Evolutionary conservation across 345 rosid genomes (phyloP), one percentile per base, ranked within the genome.

Genomic region (Physaria fendleri): DNA sequence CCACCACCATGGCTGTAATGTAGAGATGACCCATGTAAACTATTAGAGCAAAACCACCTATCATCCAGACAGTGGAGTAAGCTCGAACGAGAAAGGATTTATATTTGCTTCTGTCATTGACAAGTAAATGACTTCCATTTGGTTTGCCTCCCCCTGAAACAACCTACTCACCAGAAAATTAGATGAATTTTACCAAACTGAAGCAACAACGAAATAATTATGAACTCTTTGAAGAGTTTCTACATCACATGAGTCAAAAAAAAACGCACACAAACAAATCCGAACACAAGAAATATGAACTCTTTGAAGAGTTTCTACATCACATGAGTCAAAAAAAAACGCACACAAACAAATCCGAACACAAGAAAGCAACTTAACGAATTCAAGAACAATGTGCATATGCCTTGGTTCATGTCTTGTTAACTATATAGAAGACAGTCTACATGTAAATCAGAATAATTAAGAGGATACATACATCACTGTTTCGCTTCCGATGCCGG

Each of bases 1-100:
- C 89, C 29, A 87, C 87, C 34, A 87, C 81, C 92, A 87, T 85
- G 50, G 95, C 95, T n/a, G 87, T 73, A 46, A 87, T 87, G 66
- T 75, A 87, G 58, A 85, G 92, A 77, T 87, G 95, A 15, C 95
- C 95, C 72, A 85, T 28, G 79, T 85, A 87, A 43, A 87, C 87
- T 35, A 87, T 65, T 0, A 85, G 62, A 6, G 74, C 75, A 42
- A 87, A 87, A 42, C 84, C 82, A 34, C 77, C 89, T 27, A 85
- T 85, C 95, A 87, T 87, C 92, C 95, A 87, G 56, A 87, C 6
- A 8, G 92, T 76, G 34, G 95, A 85, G 68, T 78, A 58, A 0
- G 92, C 73, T 37, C 92, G 78, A 48, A 85, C 41, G 74, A 77
- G 73, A 72, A 87, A 74, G 2, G 87, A 85, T 21, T 65, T 84